Conservation (phyloP, 805 yeast genomes). For the Lipomyces oligophaga region DNA sequence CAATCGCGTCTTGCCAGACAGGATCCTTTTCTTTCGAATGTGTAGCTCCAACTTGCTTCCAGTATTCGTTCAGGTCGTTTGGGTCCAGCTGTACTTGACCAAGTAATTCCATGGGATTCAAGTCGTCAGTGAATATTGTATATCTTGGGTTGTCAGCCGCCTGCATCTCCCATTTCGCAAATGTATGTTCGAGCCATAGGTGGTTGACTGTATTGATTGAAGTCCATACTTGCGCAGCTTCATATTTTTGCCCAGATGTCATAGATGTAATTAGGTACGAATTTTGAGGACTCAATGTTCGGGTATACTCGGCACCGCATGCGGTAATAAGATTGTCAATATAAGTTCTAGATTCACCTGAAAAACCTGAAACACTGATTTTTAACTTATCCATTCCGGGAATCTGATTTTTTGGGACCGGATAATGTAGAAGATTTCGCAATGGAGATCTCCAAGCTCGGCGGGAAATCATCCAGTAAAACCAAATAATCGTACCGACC, state of each 20-base stretch:
- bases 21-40: not conserved
- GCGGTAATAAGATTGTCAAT: slow-evolving; percentile 58
- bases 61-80: slow-evolving; percentile 43
- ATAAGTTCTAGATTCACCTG: slow-evolving; percentile 79
- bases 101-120: slow-evolving; percentile 46
- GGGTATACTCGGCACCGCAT: slow-evolving; percentile 74
- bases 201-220: slow-evolving; percentile 64
- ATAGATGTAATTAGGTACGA: slow-evolving; percentile 67
- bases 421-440: slow-evolving; percentile 62
- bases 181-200: slow-evolving; percentile 85
- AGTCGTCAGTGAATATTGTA: slow-evolving; percentile 44
- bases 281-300: slow-evolving; percentile 57
- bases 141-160: slow-evolving; percentile 49
- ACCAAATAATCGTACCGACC: slow-evolving; percentile 73
- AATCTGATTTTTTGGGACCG: slow-evolving; percentile 50
- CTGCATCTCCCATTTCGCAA: slow-evolving; percentile 53
- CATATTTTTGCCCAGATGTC: slow-evolving; percentile 64
- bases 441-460: slow-evolving; percentile 55
- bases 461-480: slow-evolving; percentile 60
- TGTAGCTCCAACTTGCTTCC: slow-evolving; percentile 27
- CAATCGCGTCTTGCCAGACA: not conserved
- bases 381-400: slow-evolving; percentile 52
- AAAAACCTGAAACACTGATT: slow-evolving; percentile 72
- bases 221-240: slow-evolving; percentile 67
- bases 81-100: slow-evolving; percentile 51